Evolutionary conservation across 2,329 filamentous ascomycete genomes (phyloP).

Genomic region (Ceratocystis diversiconidia): DNA sequence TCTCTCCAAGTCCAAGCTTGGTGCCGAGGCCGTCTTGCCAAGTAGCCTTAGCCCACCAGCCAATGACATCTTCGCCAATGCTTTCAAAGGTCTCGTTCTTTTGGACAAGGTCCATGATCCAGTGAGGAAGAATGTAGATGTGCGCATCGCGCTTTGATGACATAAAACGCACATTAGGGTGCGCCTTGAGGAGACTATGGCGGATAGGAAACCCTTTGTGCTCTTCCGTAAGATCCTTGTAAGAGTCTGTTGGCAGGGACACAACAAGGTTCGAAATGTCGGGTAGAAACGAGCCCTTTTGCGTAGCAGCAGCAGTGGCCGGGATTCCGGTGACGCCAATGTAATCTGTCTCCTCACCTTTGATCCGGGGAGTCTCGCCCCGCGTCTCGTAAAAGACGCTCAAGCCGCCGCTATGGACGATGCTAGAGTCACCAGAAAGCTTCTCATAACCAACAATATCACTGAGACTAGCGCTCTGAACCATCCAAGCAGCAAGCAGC

Average conservation of each 20-base stretch:
- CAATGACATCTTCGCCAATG: slow-evolving; percentile 79
- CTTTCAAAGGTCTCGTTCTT: slow-evolving; percentile 72
- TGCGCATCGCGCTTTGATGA: slow-evolving; percentile 81
- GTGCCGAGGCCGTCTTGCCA: slow-evolving; percentile 74
- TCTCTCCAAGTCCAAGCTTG: slow-evolving; percentile 45
- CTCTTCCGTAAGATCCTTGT: slow-evolving; percentile 70
- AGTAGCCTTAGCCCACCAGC: slow-evolving; percentile 87
- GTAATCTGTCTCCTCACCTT: slow-evolving; percentile 88
- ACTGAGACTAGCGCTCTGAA: slow-evolving; percentile 57
- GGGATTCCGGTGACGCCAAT: slow-evolving; percentile 61
- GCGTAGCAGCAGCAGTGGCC: slow-evolving; percentile 38
- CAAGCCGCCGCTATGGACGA: slow-evolving; percentile 54
- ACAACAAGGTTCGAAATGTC: slow-evolving; percentile 68
- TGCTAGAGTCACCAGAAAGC: slow-evolving; percentile 28
- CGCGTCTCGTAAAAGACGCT: slow-evolving; percentile 88
- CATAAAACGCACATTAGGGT: slow-evolving; percentile 65
- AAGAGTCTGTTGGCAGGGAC: slow-evolving; percentile 73
- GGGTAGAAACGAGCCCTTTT: slow-evolving; percentile 50
- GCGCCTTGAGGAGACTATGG: slow-evolving; percentile 58
- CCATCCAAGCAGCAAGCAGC: slow-evolving; percentile 84
- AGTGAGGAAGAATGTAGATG: slow-evolving; percentile 85
- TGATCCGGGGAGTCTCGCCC: slow-evolving; percentile 51
- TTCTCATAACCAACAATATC: slow-evolving; percentile 39
- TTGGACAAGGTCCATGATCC: slow-evolving; percentile 74
- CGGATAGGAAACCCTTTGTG: slow-evolving; percentile 60